Evolutionary conservation across 2,329 filamentous ascomycete species (phyloP).

Genomic region (Blumeria hordei): DNA sequence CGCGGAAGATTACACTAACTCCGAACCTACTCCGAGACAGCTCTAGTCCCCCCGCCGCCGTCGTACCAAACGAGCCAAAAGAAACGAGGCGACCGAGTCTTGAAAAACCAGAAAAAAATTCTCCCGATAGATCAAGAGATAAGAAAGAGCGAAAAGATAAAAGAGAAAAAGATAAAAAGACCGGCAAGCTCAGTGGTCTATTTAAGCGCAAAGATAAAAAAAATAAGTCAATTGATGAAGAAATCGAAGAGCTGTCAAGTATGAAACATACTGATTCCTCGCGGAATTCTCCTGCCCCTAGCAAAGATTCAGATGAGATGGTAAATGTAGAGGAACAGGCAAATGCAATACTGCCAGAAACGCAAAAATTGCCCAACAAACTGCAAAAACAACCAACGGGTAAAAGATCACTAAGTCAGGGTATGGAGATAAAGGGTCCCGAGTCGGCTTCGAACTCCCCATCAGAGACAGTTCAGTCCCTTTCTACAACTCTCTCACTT

Average conservation of each 20-base stretch:
- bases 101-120: slow-evolving; percentile 50
- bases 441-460: slow-evolving; percentile 3
- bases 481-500: no score
- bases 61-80: slow-evolving; percentile 21
- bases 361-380: slow-evolving; percentile 38
- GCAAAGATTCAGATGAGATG: slow-evolving; percentile 14
- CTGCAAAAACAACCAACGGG: slow-evolving; percentile 35
- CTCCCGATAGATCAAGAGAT: slow-evolving; percentile 42
- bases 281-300: slow-evolving; percentile 12
- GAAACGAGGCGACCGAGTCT: slow-evolving; percentile 40
- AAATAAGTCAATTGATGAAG: slow-evolving; percentile 29
- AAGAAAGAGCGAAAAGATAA: slow-evolving; percentile 37
- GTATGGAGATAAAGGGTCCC: slow-evolving; percentile 7
- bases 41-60: slow-evolving; percentile 17
- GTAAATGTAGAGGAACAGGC: slow-evolving; percentile 8
- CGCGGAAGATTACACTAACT: slow-evolving; percentile 90
- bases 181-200: slow-evolving; percentile 41
- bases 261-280: slow-evolving; percentile 20
- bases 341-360: slow-evolving; percentile 7
- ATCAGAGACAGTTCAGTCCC: no score
- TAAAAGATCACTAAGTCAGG: slow-evolving; percentile 10
- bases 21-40: slow-evolving; percentile 81
- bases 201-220: slow-evolving; percentile 23
- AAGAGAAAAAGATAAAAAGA: slow-evolving; percentile 27
- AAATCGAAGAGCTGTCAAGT: slow-evolving; percentile 16